Conservation (phyloP, 2,329 filamentous ascomycete genomes). For the Rosellinia necatrix region DNA sequence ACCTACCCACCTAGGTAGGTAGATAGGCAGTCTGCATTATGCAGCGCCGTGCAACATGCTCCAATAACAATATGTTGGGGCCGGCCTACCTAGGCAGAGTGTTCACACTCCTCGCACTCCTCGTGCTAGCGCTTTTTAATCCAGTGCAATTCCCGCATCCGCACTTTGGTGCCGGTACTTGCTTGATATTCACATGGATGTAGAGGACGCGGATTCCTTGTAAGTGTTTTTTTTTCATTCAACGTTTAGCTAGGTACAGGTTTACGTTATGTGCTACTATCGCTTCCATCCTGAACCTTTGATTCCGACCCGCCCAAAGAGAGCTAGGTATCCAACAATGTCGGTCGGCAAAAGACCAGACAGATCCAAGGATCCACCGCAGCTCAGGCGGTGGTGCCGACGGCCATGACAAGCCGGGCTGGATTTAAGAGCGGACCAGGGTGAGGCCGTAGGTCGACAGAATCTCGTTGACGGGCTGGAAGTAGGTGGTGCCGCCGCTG, state of each 20-base stretch:
- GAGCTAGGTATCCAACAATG: conserved; percentile 11
- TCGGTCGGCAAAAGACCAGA: conserved; percentile 21
- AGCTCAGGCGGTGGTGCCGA: conserved; percentile 20
- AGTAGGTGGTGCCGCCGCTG: conserved; percentile 45
- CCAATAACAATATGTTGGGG: background rate
- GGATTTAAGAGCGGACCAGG: conserved; percentile 34
- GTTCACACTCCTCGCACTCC: background rate
- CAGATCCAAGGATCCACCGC: conserved; percentile 20
- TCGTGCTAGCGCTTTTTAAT: no score
- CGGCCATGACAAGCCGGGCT: conserved; percentile 5
- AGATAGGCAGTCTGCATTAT: no score
- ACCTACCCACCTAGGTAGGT: no score
- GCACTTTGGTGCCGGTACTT: background rate
- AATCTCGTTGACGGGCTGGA: conserved; percentile 49
- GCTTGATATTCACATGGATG: conserved; percentile 4
- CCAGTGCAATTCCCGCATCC: background rate
- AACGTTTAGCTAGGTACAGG: conserved; percentile 9
- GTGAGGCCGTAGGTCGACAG: conserved; percentile 45
- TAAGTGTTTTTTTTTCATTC: conserved; percentile 1
- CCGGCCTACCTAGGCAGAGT: no score
- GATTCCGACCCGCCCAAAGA: conserved; percentile 4
- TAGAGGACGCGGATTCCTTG: background rate
- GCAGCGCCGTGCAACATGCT: background rate
- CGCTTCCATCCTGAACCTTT: conserved; percentile 7
- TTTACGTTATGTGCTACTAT: conserved; percentile 3